Evolutionary conservation across 2,329 filamentous ascomycete species (phyloP).

Genomic region (Microsporum ferrugineum): DNA sequence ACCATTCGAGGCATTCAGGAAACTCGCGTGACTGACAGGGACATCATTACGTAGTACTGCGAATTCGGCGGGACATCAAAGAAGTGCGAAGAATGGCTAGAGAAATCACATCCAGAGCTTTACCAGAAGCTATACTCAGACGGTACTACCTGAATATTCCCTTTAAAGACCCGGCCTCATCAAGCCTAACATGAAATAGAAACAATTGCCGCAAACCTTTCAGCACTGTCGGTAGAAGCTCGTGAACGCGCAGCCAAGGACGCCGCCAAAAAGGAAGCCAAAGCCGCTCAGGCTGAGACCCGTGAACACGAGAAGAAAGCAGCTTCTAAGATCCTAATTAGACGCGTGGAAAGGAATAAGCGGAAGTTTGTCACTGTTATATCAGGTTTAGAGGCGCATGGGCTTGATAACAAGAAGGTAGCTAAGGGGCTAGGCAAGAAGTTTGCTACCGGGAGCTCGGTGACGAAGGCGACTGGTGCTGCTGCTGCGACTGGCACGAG

Average conservation of each 20-base stretch:
- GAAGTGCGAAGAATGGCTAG: constrained; percentile 95
- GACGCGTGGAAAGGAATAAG: constrained; percentile 96
- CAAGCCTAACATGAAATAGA: constrained; percentile 38
- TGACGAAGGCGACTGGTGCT: constrained; percentile 76
- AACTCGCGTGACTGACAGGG: neutral
- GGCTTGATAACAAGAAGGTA: constrained; percentile 86
- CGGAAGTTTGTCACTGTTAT: constrained; percentile 92
- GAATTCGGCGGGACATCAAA: constrained; percentile 94
- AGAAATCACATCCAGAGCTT: constrained; percentile 59
- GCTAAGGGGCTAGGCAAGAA: constrained; percentile 98
- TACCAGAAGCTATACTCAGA: constrained; percentile 76
- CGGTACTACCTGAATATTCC: constrained; percentile 41
- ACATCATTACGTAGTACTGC: constrained; percentile 61
- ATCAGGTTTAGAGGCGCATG: constrained; percentile 80
- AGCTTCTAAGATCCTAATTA: constrained; percentile 74
- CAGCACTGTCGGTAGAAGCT: constrained; percentile 75
- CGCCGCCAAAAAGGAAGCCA: constrained; percentile 90
- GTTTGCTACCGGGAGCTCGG: constrained; percentile 85
- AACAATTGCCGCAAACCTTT: constrained; percentile 71
- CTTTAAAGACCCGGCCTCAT: neutral
- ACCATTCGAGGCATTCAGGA: neutral
- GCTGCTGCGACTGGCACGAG: constrained; percentile 31
- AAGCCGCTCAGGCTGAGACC: constrained; percentile 76
- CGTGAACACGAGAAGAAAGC: constrained; percentile 75
- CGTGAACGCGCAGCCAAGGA: constrained; percentile 94